Evolutionary conservation across 192 early-diverging fungal genomes (phyloP).

Genomic region (Pilaira anomala): DNA sequence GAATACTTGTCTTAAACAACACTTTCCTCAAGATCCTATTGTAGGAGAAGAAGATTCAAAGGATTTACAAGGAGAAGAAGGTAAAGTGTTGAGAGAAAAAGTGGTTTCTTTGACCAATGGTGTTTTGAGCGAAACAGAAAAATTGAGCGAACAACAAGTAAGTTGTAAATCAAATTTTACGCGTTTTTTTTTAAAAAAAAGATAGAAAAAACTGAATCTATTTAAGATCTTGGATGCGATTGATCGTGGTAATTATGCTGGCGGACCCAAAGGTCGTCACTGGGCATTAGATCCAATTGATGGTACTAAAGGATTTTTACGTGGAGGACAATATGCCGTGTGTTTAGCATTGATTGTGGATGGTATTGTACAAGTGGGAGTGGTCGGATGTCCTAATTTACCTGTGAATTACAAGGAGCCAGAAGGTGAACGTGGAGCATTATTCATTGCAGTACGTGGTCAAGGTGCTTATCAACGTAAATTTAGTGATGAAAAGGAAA

Average conservation of each 20-base stretch:
- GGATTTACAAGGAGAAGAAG: conserved; percentile 74
- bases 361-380: conserved; percentile 85
- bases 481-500: conserved; percentile 38
- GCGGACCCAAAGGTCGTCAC: conserved; percentile 70
- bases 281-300: conserved; percentile 91
- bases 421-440: conserved; percentile 68
- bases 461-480: conserved; percentile 88
- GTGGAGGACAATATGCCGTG: conserved; percentile 96
- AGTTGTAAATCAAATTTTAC: neutral
- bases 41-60: conserved; percentile 95
- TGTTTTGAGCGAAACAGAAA: conserved; percentile 44
- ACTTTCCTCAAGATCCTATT: conserved; percentile 87
- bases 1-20: conserved; percentile 69
- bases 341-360: conserved; percentile 90
- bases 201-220: neutral
- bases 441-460: conserved; percentile 84
- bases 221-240: conserved; percentile 79
- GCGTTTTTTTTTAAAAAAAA: neutral
- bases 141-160: conserved; percentile 69
- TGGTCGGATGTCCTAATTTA: conserved; percentile 84
- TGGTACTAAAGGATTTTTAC: conserved; percentile 98
- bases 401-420: conserved; percentile 57
- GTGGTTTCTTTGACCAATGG: conserved; percentile 81
- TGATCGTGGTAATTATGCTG: conserved; percentile 84
- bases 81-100: conserved; percentile 62